Evolutionary conservation across 2,329 filamentous ascomycete genomes (phyloP).

Genomic region (Fusarium setosum): DNA sequence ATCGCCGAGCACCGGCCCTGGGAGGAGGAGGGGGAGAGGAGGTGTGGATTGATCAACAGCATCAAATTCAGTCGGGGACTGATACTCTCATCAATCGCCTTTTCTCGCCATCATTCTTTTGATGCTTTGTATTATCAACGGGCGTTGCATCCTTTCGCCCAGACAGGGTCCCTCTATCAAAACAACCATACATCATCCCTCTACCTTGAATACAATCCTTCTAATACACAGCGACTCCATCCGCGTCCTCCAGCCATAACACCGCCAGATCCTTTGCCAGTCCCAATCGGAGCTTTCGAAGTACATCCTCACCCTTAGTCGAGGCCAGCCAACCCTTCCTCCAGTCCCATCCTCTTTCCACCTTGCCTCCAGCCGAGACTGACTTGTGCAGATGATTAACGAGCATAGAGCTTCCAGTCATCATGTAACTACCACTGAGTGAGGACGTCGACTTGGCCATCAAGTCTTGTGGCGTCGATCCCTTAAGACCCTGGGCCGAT

Average conservation of each 20-base stretch:
- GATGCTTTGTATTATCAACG: constrained; percentile 35
- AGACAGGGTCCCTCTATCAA: constrained; percentile 15
- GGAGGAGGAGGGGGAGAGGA: constrained; percentile 3
- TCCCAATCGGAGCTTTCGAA: constrained; percentile 77
- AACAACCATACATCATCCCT: constrained; percentile 13
- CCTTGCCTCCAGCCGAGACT: constrained; percentile 63
- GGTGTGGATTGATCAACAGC: constrained; percentile 2
- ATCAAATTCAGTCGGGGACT: not conserved
- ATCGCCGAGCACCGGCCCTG: constrained; percentile 37
- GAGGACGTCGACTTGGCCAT: constrained; percentile 69
- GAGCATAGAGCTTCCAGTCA: constrained; percentile 81
- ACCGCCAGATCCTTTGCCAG: constrained; percentile 79
- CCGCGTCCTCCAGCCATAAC: constrained; percentile 75
- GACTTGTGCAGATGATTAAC: constrained; percentile 71
- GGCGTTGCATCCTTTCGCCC: constrained; percentile 20
- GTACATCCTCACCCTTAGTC: constrained; percentile 74
- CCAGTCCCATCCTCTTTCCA: constrained; percentile 81
- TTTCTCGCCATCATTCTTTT: no score
- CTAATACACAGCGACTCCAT: constrained; percentile 61
- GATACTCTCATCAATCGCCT: no score
- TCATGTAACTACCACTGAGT: constrained; percentile 70
- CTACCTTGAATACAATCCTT: constrained; percentile 28
- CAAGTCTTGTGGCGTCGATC: constrained; percentile 73
- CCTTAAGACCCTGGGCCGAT: constrained; percentile 72
- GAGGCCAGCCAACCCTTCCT: constrained; percentile 77